Evolutionary conservation across 768 basidiomycete genomes (phyloP), one percentile per base, ranked within the genome.

Genomic region (Xerocomus brunneocitrinus): DNA sequence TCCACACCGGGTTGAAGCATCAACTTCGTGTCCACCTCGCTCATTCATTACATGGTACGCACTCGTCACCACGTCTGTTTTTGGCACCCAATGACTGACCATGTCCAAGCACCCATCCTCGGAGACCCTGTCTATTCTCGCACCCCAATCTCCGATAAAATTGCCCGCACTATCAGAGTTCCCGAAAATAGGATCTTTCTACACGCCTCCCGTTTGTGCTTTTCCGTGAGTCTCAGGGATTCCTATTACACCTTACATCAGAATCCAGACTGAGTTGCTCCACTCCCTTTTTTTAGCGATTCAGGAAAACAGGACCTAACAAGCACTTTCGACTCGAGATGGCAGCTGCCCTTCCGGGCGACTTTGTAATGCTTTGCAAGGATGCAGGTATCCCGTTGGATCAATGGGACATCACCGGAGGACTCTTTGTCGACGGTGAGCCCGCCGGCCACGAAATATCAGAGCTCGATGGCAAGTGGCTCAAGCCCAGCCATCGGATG

Each of bases 1-100:
- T 85, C 19, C 67, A 78, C 47, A 87, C 86, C 14, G 86, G 85
- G 4, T 66, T 79, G 50, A 87, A 87, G 64, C 86, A 88, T 53
- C 86, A 88, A 59, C 76, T 88, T 31, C 78, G 86, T n/a, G 71
- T 85, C 13, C 86, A 88, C 55, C 63, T 83, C 31, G 77, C 85
- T 1, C 71, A 77, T 45, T 70, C 70, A 51, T 63, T 86, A 49
- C 72, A 74, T 47, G 68, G 84, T 81, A 53, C 12, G 71, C 59
- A 19, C 14, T 36, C 36, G 40, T 49, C 19, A 28, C 19, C 10
- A 38, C n/a, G 45, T 47, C 35, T 35, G 13, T 52, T 53, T 24
- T 45, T 22, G 8, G 35, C 27, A 9, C 38, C 49, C 47, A 25
- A 45, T 54, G 27, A 16, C 38, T 62, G 51, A 70, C 42, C 8